phyloP scores from a whole-genome alignment of 2,329 filamentous ascomycete genomes.

The Scedosporium minutisporum region DNA sequence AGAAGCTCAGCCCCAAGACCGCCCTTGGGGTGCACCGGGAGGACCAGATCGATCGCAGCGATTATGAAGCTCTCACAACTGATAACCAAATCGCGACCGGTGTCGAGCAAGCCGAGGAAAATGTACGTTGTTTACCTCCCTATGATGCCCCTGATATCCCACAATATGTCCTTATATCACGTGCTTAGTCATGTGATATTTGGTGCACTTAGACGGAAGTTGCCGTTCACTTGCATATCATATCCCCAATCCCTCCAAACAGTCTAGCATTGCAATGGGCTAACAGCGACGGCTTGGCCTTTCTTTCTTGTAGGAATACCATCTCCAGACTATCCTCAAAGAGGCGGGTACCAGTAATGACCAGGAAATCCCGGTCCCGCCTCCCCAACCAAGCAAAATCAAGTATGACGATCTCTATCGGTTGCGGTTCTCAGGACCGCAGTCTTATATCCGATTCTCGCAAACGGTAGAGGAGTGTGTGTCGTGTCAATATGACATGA shows the following conservation, averaged over 20 bases:
- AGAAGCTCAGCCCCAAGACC: slow-evolving; percentile 89
- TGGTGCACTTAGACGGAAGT: neutral
- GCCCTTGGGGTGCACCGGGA: slow-evolving; percentile 80
- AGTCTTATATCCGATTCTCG: slow-evolving; percentile 94
- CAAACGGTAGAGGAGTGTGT: slow-evolving; percentile 95
- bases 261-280: neutral
- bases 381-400: slow-evolving; percentile 53
- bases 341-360: slow-evolving; percentile 45
- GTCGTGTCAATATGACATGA: slow-evolving; percentile 89
- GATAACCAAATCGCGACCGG: slow-evolving; percentile 86
- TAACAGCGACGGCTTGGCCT: neutral
- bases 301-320: slow-evolving; percentile 66
- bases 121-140: slow-evolving; percentile 55
- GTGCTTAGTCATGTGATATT: slow-evolving; percentile 37
- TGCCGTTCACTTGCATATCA: neutral
- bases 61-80: slow-evolving; percentile 79
- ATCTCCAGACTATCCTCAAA: slow-evolving; percentile 73
- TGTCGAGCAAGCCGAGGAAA: slow-evolving; percentile 95
- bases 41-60: slow-evolving; percentile 75
- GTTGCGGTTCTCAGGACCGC: slow-evolving; percentile 68
- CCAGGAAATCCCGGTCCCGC: slow-evolving; percentile 57
- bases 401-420: slow-evolving; percentile 87
- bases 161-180: slow-evolving; percentile 31
- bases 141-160: slow-evolving; percentile 10
- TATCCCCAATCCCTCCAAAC: neutral